Conservation (phyloP, 2,329 filamentous ascomycete species). For the Calonectria hongkongensis region DNA sequence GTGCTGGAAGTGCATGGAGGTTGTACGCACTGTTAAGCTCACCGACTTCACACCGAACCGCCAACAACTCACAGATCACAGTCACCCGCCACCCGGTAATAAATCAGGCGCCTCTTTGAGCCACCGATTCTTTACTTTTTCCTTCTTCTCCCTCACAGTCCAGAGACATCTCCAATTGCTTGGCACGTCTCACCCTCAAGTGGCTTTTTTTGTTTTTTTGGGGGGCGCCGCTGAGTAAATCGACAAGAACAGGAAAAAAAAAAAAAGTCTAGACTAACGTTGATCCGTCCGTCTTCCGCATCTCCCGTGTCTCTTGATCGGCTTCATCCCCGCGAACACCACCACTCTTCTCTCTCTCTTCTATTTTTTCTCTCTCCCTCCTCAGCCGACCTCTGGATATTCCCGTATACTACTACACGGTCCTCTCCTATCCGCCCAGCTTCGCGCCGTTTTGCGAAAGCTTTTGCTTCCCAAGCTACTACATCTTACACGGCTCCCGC, state of each 20-base stretch:
- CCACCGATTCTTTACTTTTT: constrained; percentile 14
- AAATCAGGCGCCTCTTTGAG: constrained; percentile 30
- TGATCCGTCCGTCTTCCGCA: constrained; percentile 29
- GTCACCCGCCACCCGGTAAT: constrained; percentile 34
- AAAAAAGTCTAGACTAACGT: constrained; percentile 36
- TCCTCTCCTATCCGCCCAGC: constrained; percentile 20
- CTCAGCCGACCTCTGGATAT: constrained; percentile 4
- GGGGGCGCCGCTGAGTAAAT: constrained; percentile 37
- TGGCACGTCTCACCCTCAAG: constrained; percentile 16
- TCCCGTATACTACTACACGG: constrained; percentile 8
- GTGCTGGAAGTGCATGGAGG: constrained; percentile 31
- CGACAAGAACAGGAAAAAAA: constrained; percentile 26
- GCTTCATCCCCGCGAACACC: constrained; percentile 28
- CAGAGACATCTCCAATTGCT: constrained; percentile 21
- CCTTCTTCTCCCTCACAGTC: constrained; percentile 29
- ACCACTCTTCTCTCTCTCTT: constrained; percentile 11
- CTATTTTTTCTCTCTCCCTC: background rate
- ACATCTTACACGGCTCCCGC: background rate
- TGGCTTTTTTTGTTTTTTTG: constrained; percentile 25
- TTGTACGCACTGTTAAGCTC: constrained; percentile 42
- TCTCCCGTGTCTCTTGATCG: constrained; percentile 34
- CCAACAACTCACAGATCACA: constrained; percentile 35
- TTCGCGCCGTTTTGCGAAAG: constrained; percentile 5
- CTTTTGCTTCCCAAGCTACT: background rate
- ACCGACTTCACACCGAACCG: constrained; percentile 60